Evolutionary conservation across 306 rosid genomes (phyloP).

Genomic region (Medicago lupulina): DNA sequence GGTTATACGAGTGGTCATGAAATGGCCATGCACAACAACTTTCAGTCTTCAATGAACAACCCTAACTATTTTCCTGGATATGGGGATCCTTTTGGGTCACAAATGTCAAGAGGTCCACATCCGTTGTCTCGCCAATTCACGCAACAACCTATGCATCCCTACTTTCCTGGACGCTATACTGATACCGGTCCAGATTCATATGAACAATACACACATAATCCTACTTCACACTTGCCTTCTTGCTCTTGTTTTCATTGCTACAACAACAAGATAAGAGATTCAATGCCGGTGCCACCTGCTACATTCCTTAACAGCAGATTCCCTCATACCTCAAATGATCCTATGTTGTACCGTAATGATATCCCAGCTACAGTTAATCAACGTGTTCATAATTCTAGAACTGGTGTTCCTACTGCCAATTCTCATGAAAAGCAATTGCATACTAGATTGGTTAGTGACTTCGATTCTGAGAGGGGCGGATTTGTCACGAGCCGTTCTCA

Average conservation of each 20-base stretch:
- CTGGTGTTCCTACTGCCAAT: conserved; percentile 50
- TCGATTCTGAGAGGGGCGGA: conserved; percentile 60
- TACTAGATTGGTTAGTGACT: conserved; percentile 69
- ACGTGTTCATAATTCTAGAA: conserved; percentile 60
- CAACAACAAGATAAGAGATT: conserved; percentile 57
- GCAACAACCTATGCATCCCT: conserved; percentile 66
- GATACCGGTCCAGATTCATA: conserved; percentile 59
- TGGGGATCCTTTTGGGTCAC: conserved; percentile 70
- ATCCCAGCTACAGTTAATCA: conserved; percentile 57
- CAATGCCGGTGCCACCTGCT: conserved; percentile 60
- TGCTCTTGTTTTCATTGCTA: conserved; percentile 83
- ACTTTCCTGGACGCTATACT: conserved; percentile 65
- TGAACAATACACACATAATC: conserved; percentile 58
- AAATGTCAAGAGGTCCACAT: conserved; percentile 59
- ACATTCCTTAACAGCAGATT: conserved; percentile 62
- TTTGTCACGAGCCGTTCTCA: conserved; percentile 52
- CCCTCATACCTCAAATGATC: conserved; percentile 59
- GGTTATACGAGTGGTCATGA: conserved; percentile 68
- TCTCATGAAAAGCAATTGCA: conserved; percentile 56
- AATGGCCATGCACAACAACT: conserved; percentile 49
- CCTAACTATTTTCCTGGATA: conserved; percentile 63
- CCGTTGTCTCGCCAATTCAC: conserved; percentile 57
- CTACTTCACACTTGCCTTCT: conserved; percentile 71
- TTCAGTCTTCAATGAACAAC: conserved; percentile 64
- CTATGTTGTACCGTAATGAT: conserved; percentile 61